Evolutionary conservation across 768 basidiomycete species (phyloP), one percentile per base, ranked within the genome.

Genomic region (Pluteus cervinus): DNA sequence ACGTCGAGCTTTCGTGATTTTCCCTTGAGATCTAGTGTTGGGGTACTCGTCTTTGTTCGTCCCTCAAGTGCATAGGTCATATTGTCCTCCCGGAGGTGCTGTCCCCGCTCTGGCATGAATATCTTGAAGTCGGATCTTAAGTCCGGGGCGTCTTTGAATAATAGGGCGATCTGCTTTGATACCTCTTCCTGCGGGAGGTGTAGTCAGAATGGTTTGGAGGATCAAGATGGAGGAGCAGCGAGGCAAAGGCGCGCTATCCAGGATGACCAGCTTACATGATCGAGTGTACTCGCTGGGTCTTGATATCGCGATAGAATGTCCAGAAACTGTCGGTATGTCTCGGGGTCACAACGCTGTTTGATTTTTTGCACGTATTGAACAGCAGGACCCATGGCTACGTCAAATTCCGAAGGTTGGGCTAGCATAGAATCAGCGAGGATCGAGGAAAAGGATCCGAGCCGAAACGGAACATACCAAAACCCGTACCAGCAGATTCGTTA

Each of bases 361-460:
- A 98, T 96, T 63, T 91, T 91, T 62, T 93, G 91, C 22, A 99
- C 91, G 49, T 94, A 98, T 50, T 89, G 80, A 40, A 98, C 82
- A 0, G 96, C 96, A 12, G 79, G 81, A 47, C 81, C 76, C 28
- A 85, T 75, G 16, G 76, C 63, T 44, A 65, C 68, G 7, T 54
- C 66, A 29, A 68, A 69, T 45, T 36, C 8, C 54, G 54, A 11
- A 60, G 57, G 33, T 65, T 62, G n/a, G 64, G 64, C 38, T 30
- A 41, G 30, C 17, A 29, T 30, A 21, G 20, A 34, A 10, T n/a
- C 26, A 22, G 24, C 25, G 29, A 17, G 37, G 17, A 21, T 9
- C 21, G 15, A 28, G 29, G 22, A 2, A 31, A 22, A 39, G n/a
- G 6, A 15, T 24, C 11, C 11, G 15, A 14, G 4, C 17, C 3